These are phyloP conservation scores for Wickerhamomyces strasburgensis DNA, from an alignment of 805 yeast genomes.

Conservation along the genomic window DNA sequence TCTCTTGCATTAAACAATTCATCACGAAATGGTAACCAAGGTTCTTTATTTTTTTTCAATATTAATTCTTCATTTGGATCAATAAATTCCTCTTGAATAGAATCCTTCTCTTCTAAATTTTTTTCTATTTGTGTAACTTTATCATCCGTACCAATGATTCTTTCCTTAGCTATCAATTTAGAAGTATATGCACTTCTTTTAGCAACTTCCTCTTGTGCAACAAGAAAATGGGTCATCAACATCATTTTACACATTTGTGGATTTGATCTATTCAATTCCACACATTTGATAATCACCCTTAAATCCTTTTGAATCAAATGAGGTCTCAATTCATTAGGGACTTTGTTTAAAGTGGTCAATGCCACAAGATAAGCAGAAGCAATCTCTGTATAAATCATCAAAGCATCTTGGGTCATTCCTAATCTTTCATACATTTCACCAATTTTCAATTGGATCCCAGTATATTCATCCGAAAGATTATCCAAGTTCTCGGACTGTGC, in stretches of 20 bases:
- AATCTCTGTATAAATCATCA: constrained; percentile 61
- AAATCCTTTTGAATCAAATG: constrained; percentile 67
- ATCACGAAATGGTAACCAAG: constrained; percentile 71
- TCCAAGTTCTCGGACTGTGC: constrained; percentile 54
- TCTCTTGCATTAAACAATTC: constrained; percentile 79
- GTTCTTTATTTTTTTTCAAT: constrained; percentile 37
- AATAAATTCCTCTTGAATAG: background rate
- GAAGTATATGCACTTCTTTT: constrained; percentile 32
- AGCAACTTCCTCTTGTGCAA: constrained; percentile 64
- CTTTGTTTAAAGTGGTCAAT: constrained; percentile 36
- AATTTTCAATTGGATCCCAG: constrained; percentile 83
- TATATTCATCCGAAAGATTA: constrained; percentile 69
- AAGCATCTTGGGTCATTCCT: constrained; percentile 57
- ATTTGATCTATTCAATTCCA: constrained; percentile 47
- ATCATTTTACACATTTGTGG: constrained; percentile 50
- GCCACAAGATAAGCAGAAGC: constrained; percentile 53
- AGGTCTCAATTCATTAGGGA: constrained; percentile 35
- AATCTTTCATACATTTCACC: constrained; percentile 83
- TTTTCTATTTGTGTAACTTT: constrained; percentile 9
- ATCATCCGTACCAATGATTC: background rate
- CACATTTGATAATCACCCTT: constrained; percentile 61
- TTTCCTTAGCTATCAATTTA: constrained; percentile 28
- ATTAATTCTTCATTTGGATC: constrained; percentile 14
- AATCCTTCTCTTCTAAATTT: constrained; percentile 1
- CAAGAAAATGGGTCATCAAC: constrained; percentile 53